A percentile compares a stretch with the other conserved stretches of the same genome.
Conservation (phyloP, 108 stramenopile genomes). For the Nitzschia inconspicua region DNA sequence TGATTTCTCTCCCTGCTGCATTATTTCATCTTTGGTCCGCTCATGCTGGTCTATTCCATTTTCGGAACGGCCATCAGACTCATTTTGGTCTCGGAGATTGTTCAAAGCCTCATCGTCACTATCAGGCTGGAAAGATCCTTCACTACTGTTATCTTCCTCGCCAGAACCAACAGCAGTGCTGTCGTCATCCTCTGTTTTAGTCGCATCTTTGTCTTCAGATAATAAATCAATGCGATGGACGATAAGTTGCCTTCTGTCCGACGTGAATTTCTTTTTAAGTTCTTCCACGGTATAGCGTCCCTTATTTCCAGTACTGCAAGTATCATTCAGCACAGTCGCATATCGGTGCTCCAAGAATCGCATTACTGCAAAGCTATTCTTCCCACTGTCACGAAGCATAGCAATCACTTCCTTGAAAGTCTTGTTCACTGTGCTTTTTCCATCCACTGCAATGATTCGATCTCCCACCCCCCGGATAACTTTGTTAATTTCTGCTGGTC, state of each 20-base stretch:
- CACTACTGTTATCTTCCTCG: constrained; percentile 65
- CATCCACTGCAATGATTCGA: constrained; percentile 84
- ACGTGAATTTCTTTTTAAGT: constrained; percentile 51
- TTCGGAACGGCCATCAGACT: background rate
- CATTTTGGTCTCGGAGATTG: constrained; percentile 1
- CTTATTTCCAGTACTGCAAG: constrained; percentile 61
- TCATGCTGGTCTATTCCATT: background rate
- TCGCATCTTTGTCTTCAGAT: constrained; percentile 4
- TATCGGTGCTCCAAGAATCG: constrained; percentile 57
- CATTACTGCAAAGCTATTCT: constrained; percentile 67
- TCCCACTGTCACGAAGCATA: constrained; percentile 59
- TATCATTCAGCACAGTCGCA: constrained; percentile 39
- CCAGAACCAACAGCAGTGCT: constrained; percentile 33
- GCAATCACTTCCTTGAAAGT: constrained; percentile 76
- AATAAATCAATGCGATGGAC: constrained; percentile 45
- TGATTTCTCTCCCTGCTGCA: background rate
- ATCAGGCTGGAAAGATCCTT: constrained; percentile 67
- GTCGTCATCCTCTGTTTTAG: constrained; percentile 32
- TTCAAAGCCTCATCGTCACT: constrained; percentile 71
- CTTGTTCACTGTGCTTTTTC: constrained; percentile 68
- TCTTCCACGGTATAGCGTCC: constrained; percentile 62
- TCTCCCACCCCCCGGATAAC: constrained; percentile 69
- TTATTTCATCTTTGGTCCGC: background rate
- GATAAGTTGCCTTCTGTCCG: constrained; percentile 66
- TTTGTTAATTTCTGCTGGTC: constrained; percentile 62